These are phyloP conservation scores for Arbutus unedo DNA, from an alignment of 148 eudicot species.

Conservation along the genomic window DNA sequence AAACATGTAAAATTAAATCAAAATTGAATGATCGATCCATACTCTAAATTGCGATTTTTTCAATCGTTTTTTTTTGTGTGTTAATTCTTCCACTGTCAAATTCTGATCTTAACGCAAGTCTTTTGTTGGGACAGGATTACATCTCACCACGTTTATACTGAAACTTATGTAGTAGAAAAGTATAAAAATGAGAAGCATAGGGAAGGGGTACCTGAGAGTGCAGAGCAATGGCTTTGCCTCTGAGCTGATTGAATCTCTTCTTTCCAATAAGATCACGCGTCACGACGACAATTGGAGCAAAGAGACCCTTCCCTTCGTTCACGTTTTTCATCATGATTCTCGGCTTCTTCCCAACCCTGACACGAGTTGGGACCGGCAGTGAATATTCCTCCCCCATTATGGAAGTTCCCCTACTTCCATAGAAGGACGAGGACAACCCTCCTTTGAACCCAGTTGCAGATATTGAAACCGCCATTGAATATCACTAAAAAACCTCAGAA, in stretches of 20 bases:
- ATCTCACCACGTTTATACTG: not conserved
- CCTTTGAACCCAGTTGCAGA: slow-evolving; percentile 35
- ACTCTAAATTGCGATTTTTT: too few relatives aligned
- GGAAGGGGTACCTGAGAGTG: slow-evolving; percentile 71
- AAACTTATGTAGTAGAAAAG: not conserved
- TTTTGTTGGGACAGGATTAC: not conserved
- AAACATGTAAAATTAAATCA: too few relatives aligned
- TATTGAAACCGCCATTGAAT: slow-evolving; percentile 46
- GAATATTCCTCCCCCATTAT: slow-evolving; percentile 51
- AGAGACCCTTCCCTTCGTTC: slow-evolving; percentile 89
- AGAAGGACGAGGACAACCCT: slow-evolving; percentile 41
- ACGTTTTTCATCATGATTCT: slow-evolving; percentile 81
- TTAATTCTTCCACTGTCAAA: too few relatives aligned
- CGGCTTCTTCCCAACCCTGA: slow-evolving; percentile 37
- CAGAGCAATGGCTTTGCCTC: slow-evolving; percentile 95
- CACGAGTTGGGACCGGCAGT: slow-evolving; percentile 35
- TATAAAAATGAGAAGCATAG: too few relatives aligned
- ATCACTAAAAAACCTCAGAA: not conserved
- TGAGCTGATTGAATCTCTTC: slow-evolving; percentile 85
- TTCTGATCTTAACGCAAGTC: not conserved
- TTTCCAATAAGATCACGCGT: slow-evolving; percentile 70
- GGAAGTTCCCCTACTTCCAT: slow-evolving; percentile 44
- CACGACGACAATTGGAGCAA: slow-evolving; percentile 81
- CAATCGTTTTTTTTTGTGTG: too few relatives aligned
- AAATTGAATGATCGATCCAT: too few relatives aligned